Evolutionary conservation across 225 moss, liverwort and hornwort genomes (phyloP).

Genomic region (Sphagnum contortum): DNA sequence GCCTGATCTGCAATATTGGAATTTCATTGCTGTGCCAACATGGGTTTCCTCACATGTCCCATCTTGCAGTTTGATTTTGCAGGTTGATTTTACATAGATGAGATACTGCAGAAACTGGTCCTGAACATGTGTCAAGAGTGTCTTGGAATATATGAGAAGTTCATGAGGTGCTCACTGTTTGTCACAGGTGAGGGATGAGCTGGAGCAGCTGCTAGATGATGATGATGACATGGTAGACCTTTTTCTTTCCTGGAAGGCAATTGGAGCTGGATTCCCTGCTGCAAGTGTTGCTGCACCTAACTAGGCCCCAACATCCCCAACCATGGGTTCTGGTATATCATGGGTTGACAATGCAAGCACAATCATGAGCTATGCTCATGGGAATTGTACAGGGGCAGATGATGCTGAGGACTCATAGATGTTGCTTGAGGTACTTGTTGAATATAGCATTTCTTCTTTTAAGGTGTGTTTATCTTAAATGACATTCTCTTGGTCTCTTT

Average conservation of each 20-base stretch:
- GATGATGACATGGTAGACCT: constrained; percentile 98
- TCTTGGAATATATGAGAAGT: no score
- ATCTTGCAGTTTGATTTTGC: no score
- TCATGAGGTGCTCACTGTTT: background rate
- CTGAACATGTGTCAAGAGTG: background rate
- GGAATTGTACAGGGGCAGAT: constrained; percentile 75
- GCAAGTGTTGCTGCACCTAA: constrained; percentile 36
- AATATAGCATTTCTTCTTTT: background rate
- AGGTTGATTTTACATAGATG: no score
- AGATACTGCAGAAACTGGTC: background rate
- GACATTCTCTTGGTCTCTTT: no score
- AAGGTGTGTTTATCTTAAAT: no score
- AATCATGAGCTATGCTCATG: constrained; percentile 70
- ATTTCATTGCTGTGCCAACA: no score
- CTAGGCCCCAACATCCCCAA: constrained; percentile 80
- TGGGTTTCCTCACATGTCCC: no score
- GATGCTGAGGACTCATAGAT: constrained; percentile 94
- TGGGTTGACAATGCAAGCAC: constrained; percentile 83
- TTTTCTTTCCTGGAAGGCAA: constrained; percentile 77
- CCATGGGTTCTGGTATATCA: constrained; percentile 82
- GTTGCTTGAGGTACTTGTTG: constrained; percentile 59
- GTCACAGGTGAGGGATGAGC: constrained; percentile 93
- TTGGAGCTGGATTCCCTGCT: constrained; percentile 56
- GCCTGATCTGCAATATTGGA: no score
- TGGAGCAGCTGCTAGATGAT: constrained; percentile 94